A percentile compares a stretch with the other conserved stretches of the same genome.
Conservation (phyloP, 768 basidiomycete genomes). For the Boletus sp. region DNA sequence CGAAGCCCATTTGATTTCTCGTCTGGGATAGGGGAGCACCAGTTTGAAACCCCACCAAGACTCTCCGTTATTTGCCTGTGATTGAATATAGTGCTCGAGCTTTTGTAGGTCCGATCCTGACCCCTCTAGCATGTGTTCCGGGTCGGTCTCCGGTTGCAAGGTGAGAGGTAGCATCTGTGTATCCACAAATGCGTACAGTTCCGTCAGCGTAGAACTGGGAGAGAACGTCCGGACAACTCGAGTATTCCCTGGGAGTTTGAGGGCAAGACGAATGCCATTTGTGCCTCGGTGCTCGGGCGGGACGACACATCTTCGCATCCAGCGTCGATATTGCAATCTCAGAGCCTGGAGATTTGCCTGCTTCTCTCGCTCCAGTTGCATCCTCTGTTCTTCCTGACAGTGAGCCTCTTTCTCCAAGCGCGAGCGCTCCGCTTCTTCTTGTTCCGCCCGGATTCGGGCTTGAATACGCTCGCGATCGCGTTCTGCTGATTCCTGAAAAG, state of each 20-base stretch:
- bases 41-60: constrained; percentile 77
- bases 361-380: constrained; percentile 38
- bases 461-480: constrained; percentile 69
- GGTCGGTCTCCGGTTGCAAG: constrained; percentile 39
- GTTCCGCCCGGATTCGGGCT: constrained; percentile 47
- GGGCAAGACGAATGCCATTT: constrained; percentile 42
- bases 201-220: constrained; percentile 47
- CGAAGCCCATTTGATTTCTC: constrained; percentile 51
- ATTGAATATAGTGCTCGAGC: constrained; percentile 37
- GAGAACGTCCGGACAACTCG: constrained; percentile 59
- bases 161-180: constrained; percentile 48
- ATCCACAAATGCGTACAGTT: constrained; percentile 75
- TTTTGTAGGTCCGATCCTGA: constrained; percentile 30
- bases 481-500: constrained; percentile 61
- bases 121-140: constrained; percentile 39
- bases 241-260: constrained; percentile 54
- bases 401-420: constrained; percentile 30
- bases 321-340: constrained; percentile 55
- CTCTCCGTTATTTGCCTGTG: constrained; percentile 24
- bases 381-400: constrained; percentile 33
- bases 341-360: constrained; percentile 32
- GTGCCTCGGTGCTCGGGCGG: constrained; percentile 26
- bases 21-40: constrained; percentile 64
- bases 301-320: constrained; percentile 51
- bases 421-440: constrained; percentile 33